Conservation (phyloP, 139 green algal genomes). For the Bryopsis sp. region DNA sequence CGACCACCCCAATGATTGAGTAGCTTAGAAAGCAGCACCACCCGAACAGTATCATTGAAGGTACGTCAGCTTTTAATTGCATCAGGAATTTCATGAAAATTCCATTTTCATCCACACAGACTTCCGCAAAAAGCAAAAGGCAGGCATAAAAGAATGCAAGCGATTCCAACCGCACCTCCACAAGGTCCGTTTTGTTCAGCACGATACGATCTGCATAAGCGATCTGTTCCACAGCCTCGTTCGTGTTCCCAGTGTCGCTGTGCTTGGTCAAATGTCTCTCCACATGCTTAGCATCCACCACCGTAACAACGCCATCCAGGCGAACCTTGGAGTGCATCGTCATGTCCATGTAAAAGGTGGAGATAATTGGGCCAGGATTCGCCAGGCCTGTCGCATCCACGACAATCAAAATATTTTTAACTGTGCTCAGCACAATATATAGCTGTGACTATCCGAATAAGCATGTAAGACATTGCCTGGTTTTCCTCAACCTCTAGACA, state of each 20-base stretch:
- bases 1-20: too few relatives aligned
- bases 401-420: background rate
- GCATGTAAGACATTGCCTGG: too few relatives aligned
- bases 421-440: background rate
- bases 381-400: conserved; percentile 25
- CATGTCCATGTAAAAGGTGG: conserved; percentile 74
- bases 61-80: too few relatives aligned
- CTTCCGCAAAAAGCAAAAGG: too few relatives aligned
- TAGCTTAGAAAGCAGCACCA: background rate
- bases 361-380: conserved; percentile 46
- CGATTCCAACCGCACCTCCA: background rate
- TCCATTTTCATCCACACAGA: too few relatives aligned
- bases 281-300: conserved; percentile 74
- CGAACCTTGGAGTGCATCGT: conserved; percentile 61
- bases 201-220: conserved; percentile 79
- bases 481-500: too few relatives aligned
- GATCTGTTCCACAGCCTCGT: conserved; percentile 76
- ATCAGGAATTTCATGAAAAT: too few relatives aligned
- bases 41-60: too few relatives aligned
- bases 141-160: too few relatives aligned
- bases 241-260: conserved; percentile 32
- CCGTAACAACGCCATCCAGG: conserved; percentile 78
- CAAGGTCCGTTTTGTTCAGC: conserved; percentile 59
- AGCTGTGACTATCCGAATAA: too few relatives aligned
- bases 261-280: conserved; percentile 46